These are phyloP conservation scores for Thinopyrum elongatum DNA, from an alignment of 176 grass and related monocot species.

Conservation along the genomic window DNA sequence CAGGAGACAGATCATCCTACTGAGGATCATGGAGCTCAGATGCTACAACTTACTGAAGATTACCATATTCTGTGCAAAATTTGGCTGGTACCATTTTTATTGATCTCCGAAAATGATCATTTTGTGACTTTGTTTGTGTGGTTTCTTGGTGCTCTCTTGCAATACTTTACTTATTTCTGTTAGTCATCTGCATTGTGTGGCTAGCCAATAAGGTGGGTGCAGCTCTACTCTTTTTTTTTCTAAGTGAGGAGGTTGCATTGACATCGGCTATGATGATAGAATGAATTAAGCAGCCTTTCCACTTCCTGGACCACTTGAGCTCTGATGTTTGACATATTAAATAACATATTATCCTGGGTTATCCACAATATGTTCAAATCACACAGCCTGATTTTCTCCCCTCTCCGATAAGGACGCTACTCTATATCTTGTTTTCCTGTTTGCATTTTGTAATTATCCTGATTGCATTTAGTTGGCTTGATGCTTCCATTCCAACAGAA, in stretches of 20 bases:
- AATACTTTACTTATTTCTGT: background rate
- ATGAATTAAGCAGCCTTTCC: slow-evolving; percentile 21
- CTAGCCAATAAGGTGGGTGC: background rate
- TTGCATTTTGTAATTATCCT: background rate
- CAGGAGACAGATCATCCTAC: background rate
- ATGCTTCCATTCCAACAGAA: slow-evolving; percentile 28
- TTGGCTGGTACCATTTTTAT: background rate
- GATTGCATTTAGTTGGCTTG: slow-evolving; percentile 22
- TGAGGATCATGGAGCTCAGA: slow-evolving; percentile 15
- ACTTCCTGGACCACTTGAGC: slow-evolving; percentile 25
- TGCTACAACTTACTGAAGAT: background rate
- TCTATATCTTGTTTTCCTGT: slow-evolving; percentile 17
- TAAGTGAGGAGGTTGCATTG: background rate
- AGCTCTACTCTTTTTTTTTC: background rate
- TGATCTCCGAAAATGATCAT: background rate
- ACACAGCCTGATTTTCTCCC: background rate
- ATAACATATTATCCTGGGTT: slow-evolving; percentile 6
- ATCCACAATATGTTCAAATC: slow-evolving; percentile 6
- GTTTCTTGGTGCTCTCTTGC: background rate
- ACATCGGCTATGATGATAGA: background rate
- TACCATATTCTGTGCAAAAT: background rate
- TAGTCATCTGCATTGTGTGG: background rate
- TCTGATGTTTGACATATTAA: slow-evolving; percentile 21
- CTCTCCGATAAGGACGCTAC: background rate
- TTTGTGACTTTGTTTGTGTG: background rate